Percentiles rank a stretch among this genome's conserved stretches.
Conservation (phyloP, 2,329 filamentous ascomycete species). For the Thelonectria blattea region DNA sequence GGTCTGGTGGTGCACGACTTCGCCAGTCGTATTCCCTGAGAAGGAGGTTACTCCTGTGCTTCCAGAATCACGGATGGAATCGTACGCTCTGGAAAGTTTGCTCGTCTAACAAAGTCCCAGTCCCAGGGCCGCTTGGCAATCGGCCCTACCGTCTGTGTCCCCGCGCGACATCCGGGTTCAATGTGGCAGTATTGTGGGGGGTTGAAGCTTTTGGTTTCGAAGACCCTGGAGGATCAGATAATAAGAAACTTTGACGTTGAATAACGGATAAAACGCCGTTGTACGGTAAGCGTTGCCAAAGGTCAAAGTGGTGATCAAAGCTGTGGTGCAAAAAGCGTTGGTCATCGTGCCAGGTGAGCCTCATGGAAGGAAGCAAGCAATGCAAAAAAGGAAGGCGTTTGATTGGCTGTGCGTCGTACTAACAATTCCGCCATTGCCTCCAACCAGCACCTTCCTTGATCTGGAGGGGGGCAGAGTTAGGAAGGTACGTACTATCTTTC, state of each 20-base stretch:
- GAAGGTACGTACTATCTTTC: conserved; percentile 3
- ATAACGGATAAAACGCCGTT: not conserved
- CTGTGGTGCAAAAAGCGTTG: not conserved
- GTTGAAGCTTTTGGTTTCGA: conserved; percentile 1
- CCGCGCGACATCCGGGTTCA: conserved; percentile 5
- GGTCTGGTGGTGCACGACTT: not conserved
- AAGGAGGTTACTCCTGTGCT: not conserved
- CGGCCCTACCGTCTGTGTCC: conserved; percentile 15
- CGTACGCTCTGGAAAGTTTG: not conserved
- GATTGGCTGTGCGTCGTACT: not conserved
- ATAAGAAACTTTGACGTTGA: not conserved
- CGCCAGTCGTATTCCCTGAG: not conserved
- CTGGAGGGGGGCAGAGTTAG: not conserved
- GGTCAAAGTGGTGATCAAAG: not conserved
- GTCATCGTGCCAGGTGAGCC: not conserved
- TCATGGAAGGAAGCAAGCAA: not conserved
- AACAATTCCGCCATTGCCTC: not conserved
- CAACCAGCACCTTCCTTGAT: not conserved
- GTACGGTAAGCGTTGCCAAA: not conserved
- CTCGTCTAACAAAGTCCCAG: not conserved
- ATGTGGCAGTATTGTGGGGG: conserved; percentile 15
- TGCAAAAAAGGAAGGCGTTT: not conserved
- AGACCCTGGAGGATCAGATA: not conserved
- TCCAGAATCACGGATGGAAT: not conserved
- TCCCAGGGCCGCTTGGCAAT: conserved; percentile 13